Evolutionary conservation across 2,329 filamentous ascomycete species (phyloP), one percentile per base, ranked within the genome.

Genomic region (Dendrostoma leiphaemia): DNA sequence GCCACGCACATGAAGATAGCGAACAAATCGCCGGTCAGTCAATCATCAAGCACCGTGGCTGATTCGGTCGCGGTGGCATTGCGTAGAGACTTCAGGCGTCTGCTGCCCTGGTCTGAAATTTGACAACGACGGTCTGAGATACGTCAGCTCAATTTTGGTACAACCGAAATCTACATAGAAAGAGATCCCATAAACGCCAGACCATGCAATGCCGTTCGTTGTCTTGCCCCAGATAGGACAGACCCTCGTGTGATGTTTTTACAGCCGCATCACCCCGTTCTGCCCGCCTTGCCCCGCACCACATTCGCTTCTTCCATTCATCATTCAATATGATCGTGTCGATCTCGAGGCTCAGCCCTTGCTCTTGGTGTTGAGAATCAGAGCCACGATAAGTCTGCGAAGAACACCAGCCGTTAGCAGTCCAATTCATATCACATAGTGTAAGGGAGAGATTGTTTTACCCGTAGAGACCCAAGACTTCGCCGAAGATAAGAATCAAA

Each of bases 381-480:
- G 83, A 54, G 90, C 91, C 58, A 97, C 92, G 68, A 97, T 97
- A 62, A 97, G 83, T 43, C 91, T 95, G 63, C 37, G 23, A 23
- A 29, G 21, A 23, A 34, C 19, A 19, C 15, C 60, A 67, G 61
- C 69, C 24, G 17, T 45, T 28, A 37, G 34, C 29, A 31, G 19
- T 3, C 38, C 12, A 19, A 12, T n/a, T n/a, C n/a, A n/a, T n/a
- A n/a, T n/a, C n/a, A n/a, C n/a, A 1, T 31, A 9, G 2, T 21
- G 4, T 1, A 15, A 13, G 4, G 2, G 43, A 15, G 24, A 19
- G 19, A 6, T 15, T 3, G 4, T 59, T 87, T 63, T 80, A 96
- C 91, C 94, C 94, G 67, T 99, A 99, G 29, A 99, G 86, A 71
- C 94, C 94, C 69, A 99, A 71, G 17, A 99, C 94, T 79, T 99